phyloP scores from a whole-genome alignment of 352 stramenopile genomes.

The Ophiocytium majus region DNA sequence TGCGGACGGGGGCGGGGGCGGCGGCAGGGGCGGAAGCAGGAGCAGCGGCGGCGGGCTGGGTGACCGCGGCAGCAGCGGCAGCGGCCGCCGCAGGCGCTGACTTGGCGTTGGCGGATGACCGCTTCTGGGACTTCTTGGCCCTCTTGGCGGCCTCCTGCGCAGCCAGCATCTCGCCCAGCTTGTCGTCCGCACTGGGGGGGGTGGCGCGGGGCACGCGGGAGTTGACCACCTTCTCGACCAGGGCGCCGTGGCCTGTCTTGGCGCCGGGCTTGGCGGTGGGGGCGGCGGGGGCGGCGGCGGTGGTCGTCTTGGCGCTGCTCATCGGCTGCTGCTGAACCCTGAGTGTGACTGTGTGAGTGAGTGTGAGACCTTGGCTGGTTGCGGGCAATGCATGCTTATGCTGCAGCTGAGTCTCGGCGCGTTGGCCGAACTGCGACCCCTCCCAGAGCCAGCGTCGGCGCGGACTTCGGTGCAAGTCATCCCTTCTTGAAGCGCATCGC shows the following conservation, averaged over 20 bases:
- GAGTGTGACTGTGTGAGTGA: too few species aligned
- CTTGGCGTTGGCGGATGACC: not conserved
- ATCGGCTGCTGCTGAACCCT: too few species aligned
- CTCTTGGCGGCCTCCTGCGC: slow-evolving; percentile 15
- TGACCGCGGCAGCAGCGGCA: not conserved
- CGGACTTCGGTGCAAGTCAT: too few species aligned
- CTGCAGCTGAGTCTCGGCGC: too few species aligned
- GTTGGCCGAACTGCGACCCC: too few species aligned
- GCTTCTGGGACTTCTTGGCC: slow-evolving; percentile 6
- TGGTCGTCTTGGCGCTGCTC: not conserved
- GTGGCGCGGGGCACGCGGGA: not conserved
- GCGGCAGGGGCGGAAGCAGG: not conserved
- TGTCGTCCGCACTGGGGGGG: not conserved
- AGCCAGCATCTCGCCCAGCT: slow-evolving; percentile 12
- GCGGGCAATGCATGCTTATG: too few species aligned
- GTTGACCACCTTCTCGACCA: not conserved
- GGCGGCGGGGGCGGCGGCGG: not conserved
- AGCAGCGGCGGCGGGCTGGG: not conserved
- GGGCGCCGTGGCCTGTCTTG: slow-evolving; percentile 11
- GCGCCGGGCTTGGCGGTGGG: not conserved
- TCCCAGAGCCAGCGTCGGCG: too few species aligned
- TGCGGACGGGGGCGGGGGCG: not conserved
- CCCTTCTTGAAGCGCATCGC: too few species aligned
- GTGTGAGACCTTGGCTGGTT: too few species aligned
- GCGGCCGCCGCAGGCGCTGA: not conserved